phyloP scores from a whole-genome alignment of 2,329 filamentous ascomycete species.

The Xylaria sp. region DNA sequence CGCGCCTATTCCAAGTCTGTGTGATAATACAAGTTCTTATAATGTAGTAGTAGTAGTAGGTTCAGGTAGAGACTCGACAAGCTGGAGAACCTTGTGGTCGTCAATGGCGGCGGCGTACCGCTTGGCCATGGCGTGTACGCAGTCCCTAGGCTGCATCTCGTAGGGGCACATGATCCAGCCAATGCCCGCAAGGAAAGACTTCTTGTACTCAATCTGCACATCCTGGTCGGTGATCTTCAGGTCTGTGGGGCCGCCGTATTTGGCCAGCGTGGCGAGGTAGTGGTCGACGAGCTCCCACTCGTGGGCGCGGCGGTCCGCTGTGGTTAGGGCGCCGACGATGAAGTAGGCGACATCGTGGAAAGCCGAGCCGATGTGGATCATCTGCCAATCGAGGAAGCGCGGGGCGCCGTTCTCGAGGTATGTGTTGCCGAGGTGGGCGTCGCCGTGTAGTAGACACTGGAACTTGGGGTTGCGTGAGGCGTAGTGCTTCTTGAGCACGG shows the following conservation, averaged over 20 bases:
- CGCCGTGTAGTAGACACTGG: conserved; percentile 51
- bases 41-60: background rate
- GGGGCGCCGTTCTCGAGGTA: conserved; percentile 47
- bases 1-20: conserved; percentile 17
- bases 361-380: conserved; percentile 50
- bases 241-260: conserved; percentile 41
- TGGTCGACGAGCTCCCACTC: conserved; percentile 51
- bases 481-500: conserved; percentile 50
- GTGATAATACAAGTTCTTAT: too few relatives aligned
- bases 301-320: conserved; percentile 51
- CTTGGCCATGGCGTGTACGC: conserved; percentile 50
- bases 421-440: conserved; percentile 52
- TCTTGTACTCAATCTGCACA: conserved; percentile 49
- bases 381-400: conserved; percentile 54
- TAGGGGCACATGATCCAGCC: conserved; percentile 52
- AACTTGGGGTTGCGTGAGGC: conserved; percentile 49
- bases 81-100: conserved; percentile 50
- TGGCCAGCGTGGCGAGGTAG: conserved; percentile 48
- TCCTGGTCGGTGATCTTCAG: conserved; percentile 46
- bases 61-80: conserved; percentile 48
- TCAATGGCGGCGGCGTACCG: conserved; percentile 50
- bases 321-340: conserved; percentile 48
- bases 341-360: conserved; percentile 55
- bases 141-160: conserved; percentile 51
- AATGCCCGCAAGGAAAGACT: conserved; percentile 50